Evolutionary conservation across 148 eudicot genomes (phyloP).

Genomic region (Chenopodium formosanum): DNA sequence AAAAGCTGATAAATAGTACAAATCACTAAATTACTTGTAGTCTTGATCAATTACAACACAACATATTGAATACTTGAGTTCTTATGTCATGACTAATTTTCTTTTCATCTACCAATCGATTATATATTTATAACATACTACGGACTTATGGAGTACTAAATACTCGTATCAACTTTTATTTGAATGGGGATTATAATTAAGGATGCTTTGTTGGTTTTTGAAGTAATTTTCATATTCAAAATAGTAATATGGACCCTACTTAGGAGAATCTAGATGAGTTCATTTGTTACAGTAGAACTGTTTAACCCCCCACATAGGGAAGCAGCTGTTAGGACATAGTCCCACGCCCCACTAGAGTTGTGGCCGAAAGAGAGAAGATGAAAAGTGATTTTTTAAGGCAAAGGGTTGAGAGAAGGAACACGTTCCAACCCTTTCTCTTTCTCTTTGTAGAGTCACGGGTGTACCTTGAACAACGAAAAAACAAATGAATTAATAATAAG

Average conservation of each 20-base stretch:
- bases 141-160: too few species aligned
- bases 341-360: slow-evolving; percentile 38
- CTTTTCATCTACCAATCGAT: too few species aligned
- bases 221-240: background rate
- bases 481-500: background rate
- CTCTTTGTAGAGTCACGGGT: slow-evolving; percentile 45
- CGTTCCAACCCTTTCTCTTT: slow-evolving; percentile 29
- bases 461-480: slow-evolving; percentile 32
- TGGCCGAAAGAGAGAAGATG: slow-evolving; percentile 36
- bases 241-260: slow-evolving; percentile 15
- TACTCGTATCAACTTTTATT: too few species aligned
- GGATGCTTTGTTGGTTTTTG: background rate
- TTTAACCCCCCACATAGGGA: slow-evolving; percentile 31
- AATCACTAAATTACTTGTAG: too few species aligned
- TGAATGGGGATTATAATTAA: too few species aligned
- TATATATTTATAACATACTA: too few species aligned
- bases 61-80: background rate
- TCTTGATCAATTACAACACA: background rate
- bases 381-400: slow-evolving; percentile 23
- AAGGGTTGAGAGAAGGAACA: slow-evolving; percentile 30
- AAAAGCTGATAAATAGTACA: too few species aligned
- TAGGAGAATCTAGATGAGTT: slow-evolving; percentile 28
- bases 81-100: background rate
- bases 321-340: slow-evolving; percentile 29
- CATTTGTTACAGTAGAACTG: slow-evolving; percentile 17